phyloP scores from a whole-genome alignment of 345 rosid species.

The Rhizophora mangle region DNA sequence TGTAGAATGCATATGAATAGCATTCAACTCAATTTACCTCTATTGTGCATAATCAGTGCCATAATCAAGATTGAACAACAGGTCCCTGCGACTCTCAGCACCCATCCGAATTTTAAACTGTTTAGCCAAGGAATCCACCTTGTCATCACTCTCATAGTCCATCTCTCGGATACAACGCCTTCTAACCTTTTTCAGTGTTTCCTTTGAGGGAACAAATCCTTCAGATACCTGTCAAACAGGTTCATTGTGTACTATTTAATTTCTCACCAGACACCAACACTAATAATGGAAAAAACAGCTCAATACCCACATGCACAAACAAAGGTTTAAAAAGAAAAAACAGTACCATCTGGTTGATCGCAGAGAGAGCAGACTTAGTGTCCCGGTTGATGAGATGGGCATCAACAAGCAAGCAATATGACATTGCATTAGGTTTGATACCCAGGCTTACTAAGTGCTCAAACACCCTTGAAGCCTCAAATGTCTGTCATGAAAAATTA shows the following conservation, averaged over 20 bases:
- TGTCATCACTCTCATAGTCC: constrained; percentile 63
- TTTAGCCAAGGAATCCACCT: constrained; percentile 51
- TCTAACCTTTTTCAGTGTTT: constrained; percentile 65
- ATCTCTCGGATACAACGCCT: constrained; percentile 81
- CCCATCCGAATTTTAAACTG: constrained; percentile 63
- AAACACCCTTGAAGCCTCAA: constrained; percentile 81
- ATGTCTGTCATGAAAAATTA: constrained; percentile 52
- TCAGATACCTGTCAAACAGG: constrained; percentile 50
- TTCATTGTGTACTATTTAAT: constrained; percentile 9
- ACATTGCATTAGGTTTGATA: constrained; percentile 70
- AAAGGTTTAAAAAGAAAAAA: background rate
- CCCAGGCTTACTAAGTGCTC: constrained; percentile 75
- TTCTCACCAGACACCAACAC: background rate
- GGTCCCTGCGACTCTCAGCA: constrained; percentile 60
- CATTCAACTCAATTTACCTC: constrained; percentile 4
- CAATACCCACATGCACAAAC: background rate
- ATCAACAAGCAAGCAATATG: constrained; percentile 80
- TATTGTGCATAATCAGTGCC: constrained; percentile 48
- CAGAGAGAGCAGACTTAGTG: constrained; percentile 69
- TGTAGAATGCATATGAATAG: no score
- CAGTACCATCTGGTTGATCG: constrained; percentile 70
- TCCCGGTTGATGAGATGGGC: constrained; percentile 88
- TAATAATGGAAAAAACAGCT: constrained; percentile 2
- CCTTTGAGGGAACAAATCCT: constrained; percentile 82
- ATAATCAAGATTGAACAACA: constrained; percentile 68